Percentiles rank a stretch among this genome's conserved stretches.
phyloP scores from a whole-genome alignment of 805 yeast genomes.

The Saccharomycopsis guyanensis region DNA sequence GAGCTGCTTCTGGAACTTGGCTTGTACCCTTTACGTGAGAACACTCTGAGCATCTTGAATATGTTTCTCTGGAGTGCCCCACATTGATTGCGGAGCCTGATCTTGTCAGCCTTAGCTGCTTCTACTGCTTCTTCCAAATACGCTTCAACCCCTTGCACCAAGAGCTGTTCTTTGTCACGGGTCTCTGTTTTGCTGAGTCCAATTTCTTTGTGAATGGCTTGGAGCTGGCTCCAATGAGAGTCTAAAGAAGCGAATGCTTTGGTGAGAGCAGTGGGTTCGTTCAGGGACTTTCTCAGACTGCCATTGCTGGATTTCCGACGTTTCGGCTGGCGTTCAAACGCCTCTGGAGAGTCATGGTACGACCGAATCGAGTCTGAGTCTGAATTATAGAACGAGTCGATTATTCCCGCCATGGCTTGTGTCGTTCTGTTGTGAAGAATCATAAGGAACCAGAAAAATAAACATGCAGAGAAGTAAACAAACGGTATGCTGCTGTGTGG shows the following conservation, averaged over 20 bases:
- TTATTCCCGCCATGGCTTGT: background rate
- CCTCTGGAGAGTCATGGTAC: background rate
- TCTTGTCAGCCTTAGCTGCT: constrained; percentile 5
- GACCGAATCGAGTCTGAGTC: constrained; percentile 4
- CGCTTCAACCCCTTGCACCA: background rate
- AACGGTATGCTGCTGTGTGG: background rate
- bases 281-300: background rate
- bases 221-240: constrained; percentile 6
- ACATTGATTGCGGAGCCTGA: constrained; percentile 5
- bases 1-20: background rate
- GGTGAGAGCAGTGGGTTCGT: background rate
- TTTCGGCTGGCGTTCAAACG: background rate
- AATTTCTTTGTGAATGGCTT: constrained; percentile 9
- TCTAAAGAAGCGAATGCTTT: background rate
- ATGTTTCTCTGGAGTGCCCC: constrained; percentile 15
- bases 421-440: background rate
- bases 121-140: constrained; percentile 1
- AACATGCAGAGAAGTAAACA: background rate
- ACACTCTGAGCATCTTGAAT: constrained; percentile 18
- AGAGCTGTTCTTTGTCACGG: background rate
- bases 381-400: constrained; percentile 4
- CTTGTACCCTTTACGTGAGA: constrained; percentile 14
- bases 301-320: background rate
- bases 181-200: constrained; percentile 11
- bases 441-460: background rate